A percentile compares a stretch with the other conserved stretches of the same genome.
Conservation (phyloP, 1,139 yeast species). For the Ashbya aceris region DNA sequence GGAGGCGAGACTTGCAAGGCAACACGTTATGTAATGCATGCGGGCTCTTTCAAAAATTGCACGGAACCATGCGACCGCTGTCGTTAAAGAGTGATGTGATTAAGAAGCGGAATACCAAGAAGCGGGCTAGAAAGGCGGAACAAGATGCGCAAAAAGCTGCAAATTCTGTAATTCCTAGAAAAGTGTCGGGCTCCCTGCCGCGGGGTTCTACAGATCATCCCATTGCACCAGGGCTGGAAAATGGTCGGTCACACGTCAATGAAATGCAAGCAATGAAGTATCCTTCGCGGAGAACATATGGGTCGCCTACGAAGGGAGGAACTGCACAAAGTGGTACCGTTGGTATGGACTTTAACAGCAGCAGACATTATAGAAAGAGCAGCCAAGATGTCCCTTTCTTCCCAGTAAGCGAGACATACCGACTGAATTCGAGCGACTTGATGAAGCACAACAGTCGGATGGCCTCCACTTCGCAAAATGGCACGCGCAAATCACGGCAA, state of each 20-base stretch:
- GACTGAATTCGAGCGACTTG: slow-evolving; percentile 13
- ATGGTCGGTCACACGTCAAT: neutral
- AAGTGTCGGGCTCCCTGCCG: neutral
- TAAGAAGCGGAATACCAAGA: slow-evolving; percentile 54
- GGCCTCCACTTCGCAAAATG: slow-evolving; percentile 6
- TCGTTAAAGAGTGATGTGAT: slow-evolving; percentile 90
- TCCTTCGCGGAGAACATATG: neutral
- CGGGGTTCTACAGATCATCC: neutral
- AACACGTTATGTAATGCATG: slow-evolving; percentile 95
- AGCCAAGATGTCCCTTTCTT: neutral
- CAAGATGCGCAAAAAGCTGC: slow-evolving; percentile 1
- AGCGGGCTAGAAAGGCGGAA: slow-evolving; percentile 21
- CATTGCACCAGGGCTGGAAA: neutral
- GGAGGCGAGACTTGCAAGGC: slow-evolving; percentile 94
- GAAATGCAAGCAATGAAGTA: neutral
- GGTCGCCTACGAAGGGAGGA: neutral
- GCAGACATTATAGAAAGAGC: neutral
- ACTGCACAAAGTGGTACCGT: no score
- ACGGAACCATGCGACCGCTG: slow-evolving; percentile 90
- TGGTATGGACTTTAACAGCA: no score
- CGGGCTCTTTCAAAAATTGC: slow-evolving; percentile 84
- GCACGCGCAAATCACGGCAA: slow-evolving; percentile 19
- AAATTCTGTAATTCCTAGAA: no score
- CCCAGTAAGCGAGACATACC: neutral
- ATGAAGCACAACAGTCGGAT: slow-evolving; percentile 15